Evolutionary conservation across 306 rosid genomes (phyloP).

Genomic region (Mucuna pruriens): DNA sequence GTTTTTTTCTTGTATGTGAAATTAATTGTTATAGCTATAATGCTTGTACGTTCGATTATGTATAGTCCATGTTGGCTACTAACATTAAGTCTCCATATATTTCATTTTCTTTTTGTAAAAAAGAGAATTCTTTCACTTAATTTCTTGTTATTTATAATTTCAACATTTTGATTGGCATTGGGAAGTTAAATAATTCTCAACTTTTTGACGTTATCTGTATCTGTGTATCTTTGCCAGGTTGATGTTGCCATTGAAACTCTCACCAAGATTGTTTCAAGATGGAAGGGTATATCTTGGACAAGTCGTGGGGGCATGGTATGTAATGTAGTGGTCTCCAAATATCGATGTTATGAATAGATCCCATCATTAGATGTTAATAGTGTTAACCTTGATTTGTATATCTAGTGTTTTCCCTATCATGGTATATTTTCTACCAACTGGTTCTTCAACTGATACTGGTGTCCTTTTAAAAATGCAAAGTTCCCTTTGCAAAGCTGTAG

Average conservation of each 20-base stretch:
- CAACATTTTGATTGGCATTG: conserved; percentile 15
- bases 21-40: background rate
- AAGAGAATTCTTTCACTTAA: background rate
- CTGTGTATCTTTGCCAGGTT: conserved; percentile 51
- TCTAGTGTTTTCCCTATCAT: background rate
- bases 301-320: conserved; percentile 92
- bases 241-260: conserved; percentile 60
- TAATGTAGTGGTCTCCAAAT: conserved; percentile 23
- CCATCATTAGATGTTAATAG: background rate
- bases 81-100: background rate
- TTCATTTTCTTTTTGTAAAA: background rate
- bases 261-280: conserved; percentile 47
- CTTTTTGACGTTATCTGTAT: conserved; percentile 10
- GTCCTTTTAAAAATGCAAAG: conserved; percentile 21
- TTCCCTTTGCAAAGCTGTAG: background rate
- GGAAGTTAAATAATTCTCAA: background rate
- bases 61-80: background rate
- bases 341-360: background rate
- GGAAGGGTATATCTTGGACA: conserved; percentile 82
- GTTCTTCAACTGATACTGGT: background rate
- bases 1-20: background rate
- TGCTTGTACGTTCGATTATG: background rate
- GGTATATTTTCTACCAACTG: background rate
- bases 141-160: background rate
- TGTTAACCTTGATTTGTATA: conserved; percentile 16